Percentiles rank a stretch among this genome's conserved stretches.
These are phyloP conservation scores for Cutaneotrichosporon cavernicola DNA, from an alignment of 1,284 basidiomycete species.

Conservation along the genomic window DNA sequence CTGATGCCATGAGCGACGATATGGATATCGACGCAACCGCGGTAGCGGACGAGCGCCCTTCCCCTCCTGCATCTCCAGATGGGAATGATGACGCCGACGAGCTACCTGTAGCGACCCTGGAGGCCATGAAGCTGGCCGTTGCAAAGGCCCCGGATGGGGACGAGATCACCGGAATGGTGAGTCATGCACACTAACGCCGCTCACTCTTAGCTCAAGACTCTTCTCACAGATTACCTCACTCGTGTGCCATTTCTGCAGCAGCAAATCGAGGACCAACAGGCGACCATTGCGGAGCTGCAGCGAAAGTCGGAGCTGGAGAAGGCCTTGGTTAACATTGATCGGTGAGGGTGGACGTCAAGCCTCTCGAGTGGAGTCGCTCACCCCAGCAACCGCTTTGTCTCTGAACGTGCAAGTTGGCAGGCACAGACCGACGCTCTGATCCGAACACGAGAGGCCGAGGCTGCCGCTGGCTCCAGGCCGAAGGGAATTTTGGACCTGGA, in stretches of 20 bases:
- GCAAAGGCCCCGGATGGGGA: not conserved
- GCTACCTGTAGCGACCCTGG: not conserved
- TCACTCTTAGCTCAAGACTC: slow-evolving; percentile 34
- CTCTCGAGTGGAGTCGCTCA: not conserved
- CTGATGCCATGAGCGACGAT: slow-evolving; percentile 19
- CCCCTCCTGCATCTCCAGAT: not conserved
- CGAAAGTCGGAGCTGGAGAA: slow-evolving; percentile 39
- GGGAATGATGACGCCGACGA: not conserved
- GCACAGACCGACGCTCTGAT: slow-evolving; percentile 41
- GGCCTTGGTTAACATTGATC: slow-evolving; percentile 34
- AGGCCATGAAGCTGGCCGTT: not conserved
- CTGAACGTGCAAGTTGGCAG: slow-evolving; percentile 44
- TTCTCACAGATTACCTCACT: slow-evolving; percentile 31
- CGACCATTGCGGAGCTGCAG: slow-evolving; percentile 45
- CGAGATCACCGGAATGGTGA: slow-evolving; percentile 36
- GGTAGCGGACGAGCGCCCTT: not conserved
- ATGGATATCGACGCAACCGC: not conserved
- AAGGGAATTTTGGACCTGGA: slow-evolving; percentile 44
- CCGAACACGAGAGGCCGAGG: slow-evolving; percentile 36
- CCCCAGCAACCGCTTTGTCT: slow-evolving; percentile 37
- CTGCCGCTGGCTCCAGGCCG: slow-evolving; percentile 34
- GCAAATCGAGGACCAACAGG: slow-evolving; percentile 41
- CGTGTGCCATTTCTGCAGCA: slow-evolving; percentile 38
- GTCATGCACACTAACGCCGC: slow-evolving; percentile 8
- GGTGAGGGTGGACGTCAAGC: slow-evolving; percentile 30